Base-by-base conservation (phyloP, 1,284 basidiomycete species). In the Ceratobasidium sp. region DNA sequence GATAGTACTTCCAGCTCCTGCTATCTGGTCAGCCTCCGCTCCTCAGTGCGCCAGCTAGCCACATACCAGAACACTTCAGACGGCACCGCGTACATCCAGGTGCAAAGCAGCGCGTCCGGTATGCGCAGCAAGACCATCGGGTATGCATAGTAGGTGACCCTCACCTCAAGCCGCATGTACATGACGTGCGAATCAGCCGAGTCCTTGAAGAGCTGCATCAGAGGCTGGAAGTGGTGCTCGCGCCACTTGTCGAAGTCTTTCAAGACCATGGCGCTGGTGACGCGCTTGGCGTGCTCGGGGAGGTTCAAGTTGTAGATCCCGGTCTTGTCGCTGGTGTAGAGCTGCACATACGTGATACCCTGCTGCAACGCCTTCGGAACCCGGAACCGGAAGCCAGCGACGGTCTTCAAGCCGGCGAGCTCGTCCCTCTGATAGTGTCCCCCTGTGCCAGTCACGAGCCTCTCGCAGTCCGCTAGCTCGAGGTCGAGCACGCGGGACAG, bases 271-370 rank as follows among this genome's bases (percentile, higher is more conserved):
- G 1, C 15, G 18, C 46, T 9, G 28, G 49, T 66, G 13, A 55
- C 40, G 20, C 63, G 73, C 23, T 58, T 51, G 15, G 73, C 61
- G 20, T 76, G 26, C 6, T 76, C n/a, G 12, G 63, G 15, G 1
- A 76, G 33, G n/a, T 12, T 55, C 1, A 76, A n/a, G 63, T 76
- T 76, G 63, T 76, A 76, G 0, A 33, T 67, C 1, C 42, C 2
- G 28, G 18, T 55, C 40, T 76, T 76, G 63, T 76, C 63, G n/a
- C 46, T 76, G n/a, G 33, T 55, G 51, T 76, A 76, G 2, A 76
- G n/a, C n/a, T 76, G 73, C 9, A 66, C 20, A n/a, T 66, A 76
- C 1, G 1, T 3, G 10, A 76, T 39, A 2, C 73, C 49, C 9
- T 13, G 18, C 0, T 1, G n/a, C 20, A 1, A 5, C 18, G 23